These are phyloP conservation scores for Kandelia obovata DNA, from an alignment of 345 rosid genomes.

Conservation along the genomic window DNA sequence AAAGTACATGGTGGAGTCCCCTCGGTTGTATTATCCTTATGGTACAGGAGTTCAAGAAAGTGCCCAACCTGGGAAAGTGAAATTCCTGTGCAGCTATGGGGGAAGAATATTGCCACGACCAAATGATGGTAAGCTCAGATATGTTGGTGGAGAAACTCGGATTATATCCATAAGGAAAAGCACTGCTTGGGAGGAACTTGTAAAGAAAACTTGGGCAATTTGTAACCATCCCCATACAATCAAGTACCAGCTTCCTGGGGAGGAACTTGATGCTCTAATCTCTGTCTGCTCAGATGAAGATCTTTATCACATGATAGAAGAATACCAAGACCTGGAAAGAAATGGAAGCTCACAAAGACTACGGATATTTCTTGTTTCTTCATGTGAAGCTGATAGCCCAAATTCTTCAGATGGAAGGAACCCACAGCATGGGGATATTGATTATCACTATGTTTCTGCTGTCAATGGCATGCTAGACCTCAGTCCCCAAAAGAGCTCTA, in stretches of 20 bases:
- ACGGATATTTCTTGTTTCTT: conserved; percentile 65
- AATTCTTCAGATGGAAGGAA: conserved; percentile 43
- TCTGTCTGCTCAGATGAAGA: conserved; percentile 86
- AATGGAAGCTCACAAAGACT: conserved; percentile 63
- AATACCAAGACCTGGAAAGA: conserved; percentile 63
- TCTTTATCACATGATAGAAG: conserved; percentile 77
- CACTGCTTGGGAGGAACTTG: conserved; percentile 54
- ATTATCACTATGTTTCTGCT: conserved; percentile 62
- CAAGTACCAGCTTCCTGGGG: conserved; percentile 90
- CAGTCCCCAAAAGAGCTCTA: conserved; percentile 47
- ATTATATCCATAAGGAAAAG: conserved; percentile 60
- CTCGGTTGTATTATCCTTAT: conserved; percentile 32
- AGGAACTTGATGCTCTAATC: conserved; percentile 86
- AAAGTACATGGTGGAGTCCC: conserved; percentile 28
- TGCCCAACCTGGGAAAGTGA: conserved; percentile 42
- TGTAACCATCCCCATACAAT: conserved; percentile 68
- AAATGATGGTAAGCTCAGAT: conserved; percentile 75
- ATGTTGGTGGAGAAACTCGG: conserved; percentile 87
- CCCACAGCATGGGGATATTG: conserved; percentile 41
- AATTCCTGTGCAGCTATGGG: conserved; percentile 81
- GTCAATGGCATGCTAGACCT: conserved; percentile 59
- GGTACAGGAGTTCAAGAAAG: conserved; percentile 29
- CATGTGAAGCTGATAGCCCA: conserved; percentile 51
- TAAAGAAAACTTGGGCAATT: conserved; percentile 58
- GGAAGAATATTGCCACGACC: conserved; percentile 84